Evolutionary conservation across 495 filamentous ascomycete species (phyloP).

Genomic region (Ramalina intermedia): DNA sequence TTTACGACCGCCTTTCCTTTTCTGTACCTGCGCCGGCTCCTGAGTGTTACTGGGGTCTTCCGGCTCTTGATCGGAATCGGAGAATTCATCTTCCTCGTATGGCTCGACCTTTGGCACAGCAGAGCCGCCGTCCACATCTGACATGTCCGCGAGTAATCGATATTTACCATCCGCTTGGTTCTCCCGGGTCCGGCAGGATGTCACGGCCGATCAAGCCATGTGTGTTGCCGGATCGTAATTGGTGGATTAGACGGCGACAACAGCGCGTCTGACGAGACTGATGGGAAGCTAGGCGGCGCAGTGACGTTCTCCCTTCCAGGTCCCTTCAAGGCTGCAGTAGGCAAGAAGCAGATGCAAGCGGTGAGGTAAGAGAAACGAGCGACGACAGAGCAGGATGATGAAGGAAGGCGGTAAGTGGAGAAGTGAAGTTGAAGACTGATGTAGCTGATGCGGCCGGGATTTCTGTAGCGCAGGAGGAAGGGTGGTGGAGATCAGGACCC

Average conservation of each 20-base stretch:
- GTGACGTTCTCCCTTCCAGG: too few relatives aligned
- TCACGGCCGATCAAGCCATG: too few relatives aligned
- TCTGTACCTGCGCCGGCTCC: constrained; percentile 51
- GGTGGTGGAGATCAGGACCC: not conserved
- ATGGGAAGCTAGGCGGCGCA: too few relatives aligned
- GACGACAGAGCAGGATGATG: not conserved
- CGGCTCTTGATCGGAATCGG: constrained; percentile 41
- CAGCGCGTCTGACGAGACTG: too few relatives aligned
- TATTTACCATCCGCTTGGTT: too few relatives aligned
- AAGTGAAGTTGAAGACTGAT: constrained; percentile 1
- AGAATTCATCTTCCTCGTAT: constrained; percentile 28
- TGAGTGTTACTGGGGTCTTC: constrained; percentile 42
- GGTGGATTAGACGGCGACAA: too few relatives aligned
- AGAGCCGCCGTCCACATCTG: constrained; percentile 11
- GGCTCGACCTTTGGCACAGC: constrained; percentile 34
- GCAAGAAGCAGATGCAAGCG: not conserved
- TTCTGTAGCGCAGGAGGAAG: not conserved
- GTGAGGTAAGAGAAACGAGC: constrained; percentile 7
- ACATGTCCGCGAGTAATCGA: constrained; percentile 9
- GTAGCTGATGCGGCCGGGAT: not conserved
- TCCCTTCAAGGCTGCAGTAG: too few relatives aligned
- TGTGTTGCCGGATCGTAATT: too few relatives aligned
- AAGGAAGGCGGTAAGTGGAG: not conserved
- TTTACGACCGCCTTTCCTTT: constrained; percentile 93
- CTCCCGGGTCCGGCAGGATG: too few relatives aligned